Evolutionary conservation across 257 asterid species (phyloP), one percentile per base, ranked within the genome.

Genomic region (Solanum ossicruentum): DNA sequence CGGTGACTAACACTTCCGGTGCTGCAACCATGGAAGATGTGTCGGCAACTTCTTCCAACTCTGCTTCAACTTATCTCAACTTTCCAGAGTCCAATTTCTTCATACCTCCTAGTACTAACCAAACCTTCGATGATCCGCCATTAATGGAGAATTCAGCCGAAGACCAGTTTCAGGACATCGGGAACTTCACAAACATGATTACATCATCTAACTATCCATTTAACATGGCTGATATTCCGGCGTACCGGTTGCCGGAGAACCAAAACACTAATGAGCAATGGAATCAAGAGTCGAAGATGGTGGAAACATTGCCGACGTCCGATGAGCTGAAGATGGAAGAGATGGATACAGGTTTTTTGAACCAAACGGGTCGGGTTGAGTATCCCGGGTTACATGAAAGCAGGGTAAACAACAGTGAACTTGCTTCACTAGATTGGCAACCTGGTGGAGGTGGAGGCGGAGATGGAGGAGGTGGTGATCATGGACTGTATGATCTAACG

Each of bases 401-500:
- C 89, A 79, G 87, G 85, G 70, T 72, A 58, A 72, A 80, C 83
- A 86, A 85, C 82, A 89, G 84, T 9, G 93, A 89, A 51, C 75
- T 90, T 1, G 84, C 88, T 45, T 87, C 88, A 85, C 85, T 90
- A 55, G 93, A 91, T 78, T 93, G 98, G 97, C 89, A 66, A 73
- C 66, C 56, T 36, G 85, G 63, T 83, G 81, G 84, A 10, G 36
- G 36, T 32, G 91, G 36, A 4, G 32, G 41, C 15, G 86, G 84
- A 7, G 88, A 84, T 0, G 93, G 67, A 6, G 86, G 86, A 3
- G 88, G 86, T 1, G 94, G 87, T 11, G 97, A 94, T 79, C 94
- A 89, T 20, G 94, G 91, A 16, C 70, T 95, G 85, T 93, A 89
- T 91, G 97, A 94, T 91, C 90, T 94, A 80, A 82, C 97, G 36